These are phyloP conservation scores for Calonectria honghensis DNA, from an alignment of 2,329 filamentous ascomycete species.

Conservation along the genomic window DNA sequence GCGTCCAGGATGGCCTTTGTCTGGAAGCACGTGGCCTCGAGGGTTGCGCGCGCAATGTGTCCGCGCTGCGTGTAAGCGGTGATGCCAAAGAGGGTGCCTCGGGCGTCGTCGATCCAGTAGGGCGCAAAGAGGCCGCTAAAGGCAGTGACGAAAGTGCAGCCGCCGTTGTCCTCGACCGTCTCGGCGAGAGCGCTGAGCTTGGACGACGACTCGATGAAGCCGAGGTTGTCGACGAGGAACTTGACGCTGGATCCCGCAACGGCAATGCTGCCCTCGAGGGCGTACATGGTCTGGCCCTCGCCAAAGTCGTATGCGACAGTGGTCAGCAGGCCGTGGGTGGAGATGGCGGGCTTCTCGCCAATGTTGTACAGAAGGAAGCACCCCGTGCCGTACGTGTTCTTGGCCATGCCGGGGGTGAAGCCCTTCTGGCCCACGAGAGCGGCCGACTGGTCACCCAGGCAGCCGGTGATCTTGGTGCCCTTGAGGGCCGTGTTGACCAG, in stretches of 20 bases:
- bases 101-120: slow-evolving; percentile 90
- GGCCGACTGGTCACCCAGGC: slow-evolving; percentile 87
- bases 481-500: slow-evolving; percentile 77
- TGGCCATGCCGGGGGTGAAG: slow-evolving; percentile 84
- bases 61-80: slow-evolving; percentile 85
- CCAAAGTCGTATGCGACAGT: slow-evolving; percentile 88
- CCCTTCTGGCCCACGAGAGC: slow-evolving; percentile 87
- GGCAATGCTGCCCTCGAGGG: slow-evolving; percentile 85
- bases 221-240: slow-evolving; percentile 76
- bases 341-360: slow-evolving; percentile 86
- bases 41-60: slow-evolving; percentile 86
- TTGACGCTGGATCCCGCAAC: slow-evolving; percentile 86
- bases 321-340: slow-evolving; percentile 83
- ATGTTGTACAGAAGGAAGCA: slow-evolving; percentile 92
- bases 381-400: slow-evolving; percentile 91
- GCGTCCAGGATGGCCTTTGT: slow-evolving; percentile 88
- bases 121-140: slow-evolving; percentile 89
- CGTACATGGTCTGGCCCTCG: slow-evolving; percentile 80
- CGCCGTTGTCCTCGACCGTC: slow-evolving; percentile 80
- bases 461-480: slow-evolving; percentile 83
- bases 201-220: slow-evolving; percentile 70
- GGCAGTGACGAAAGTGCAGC: slow-evolving; percentile 85
- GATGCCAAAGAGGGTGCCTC: slow-evolving; percentile 87
- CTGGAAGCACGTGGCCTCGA: slow-evolving; percentile 89
- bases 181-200: slow-evolving; percentile 68